Base-by-base conservation (phyloP, 1,284 basidiomycete species). In the Marasmius sp. region DNA sequence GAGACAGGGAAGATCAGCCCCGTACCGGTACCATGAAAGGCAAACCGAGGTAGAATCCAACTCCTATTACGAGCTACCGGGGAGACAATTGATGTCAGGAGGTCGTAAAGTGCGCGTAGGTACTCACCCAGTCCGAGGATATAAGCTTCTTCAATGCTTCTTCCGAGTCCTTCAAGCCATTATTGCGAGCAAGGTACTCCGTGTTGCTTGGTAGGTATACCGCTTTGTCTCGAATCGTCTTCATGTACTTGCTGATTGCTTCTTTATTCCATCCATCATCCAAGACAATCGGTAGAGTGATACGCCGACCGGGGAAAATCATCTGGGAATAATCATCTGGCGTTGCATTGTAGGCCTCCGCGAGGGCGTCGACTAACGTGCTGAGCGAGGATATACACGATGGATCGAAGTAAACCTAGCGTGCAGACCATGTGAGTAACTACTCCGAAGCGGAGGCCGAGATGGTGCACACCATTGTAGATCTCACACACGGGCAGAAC, bases 201-300 rank as follows among this genome's bases (percentile, higher is more conserved):
- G 87, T 72, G 66, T 91, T 91, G 70, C 84, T 86, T 0, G 88
- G 89, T 0, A 92, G 74, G 69, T 91, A 91, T 1, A 84, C 84
- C 0, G 89, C 88, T 57, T 81, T 81, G 57, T 81, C 76, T 12
- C 88, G 75, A 0, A 77, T 81, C 0, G 81, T 81, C 4, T 72
- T 74, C 81, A 85, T 85, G 70, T 89, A 90, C 57, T 79, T 76
- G 39, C 80, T 69, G 27, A 89, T 74, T 5, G 88, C 85, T 10
- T 84, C 83, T 12, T 75, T 75, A 57, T 74, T 82, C 81, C 86
- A 85, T 10, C 75, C 77, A 66, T 91, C 88, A 64, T 89, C 84
- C 4, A 89, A 79, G 0, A 82, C 84, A 33, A 89, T 82, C 0
- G 89, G 89, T 61, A 91, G 83, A 4, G 77, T 81, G 43, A 89